phyloP scores from a whole-genome alignment of 176 grass and related monocot genomes.

The Aegilops sharonensis region DNA sequence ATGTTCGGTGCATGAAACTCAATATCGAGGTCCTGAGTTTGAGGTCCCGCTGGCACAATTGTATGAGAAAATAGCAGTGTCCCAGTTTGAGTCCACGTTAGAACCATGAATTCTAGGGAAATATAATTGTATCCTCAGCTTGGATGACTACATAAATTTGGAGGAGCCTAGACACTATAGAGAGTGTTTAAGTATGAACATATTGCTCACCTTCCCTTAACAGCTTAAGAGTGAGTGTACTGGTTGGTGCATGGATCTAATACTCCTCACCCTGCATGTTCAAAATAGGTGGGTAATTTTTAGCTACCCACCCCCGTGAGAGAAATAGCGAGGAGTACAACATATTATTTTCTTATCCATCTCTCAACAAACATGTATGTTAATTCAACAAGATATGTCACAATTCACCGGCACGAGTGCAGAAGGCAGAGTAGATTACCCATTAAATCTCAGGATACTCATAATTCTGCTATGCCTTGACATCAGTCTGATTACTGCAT shows the following conservation, averaged over 20 bases:
- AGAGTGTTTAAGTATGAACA: neutral
- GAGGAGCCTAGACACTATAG: neutral
- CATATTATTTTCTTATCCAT: neutral
- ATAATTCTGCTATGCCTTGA: constrained; percentile 30
- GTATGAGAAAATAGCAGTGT: neutral
- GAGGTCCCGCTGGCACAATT: neutral
- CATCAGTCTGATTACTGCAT: constrained; percentile 25
- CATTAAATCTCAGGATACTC: constrained; percentile 19
- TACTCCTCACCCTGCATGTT: neutral
- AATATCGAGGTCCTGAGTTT: neutral
- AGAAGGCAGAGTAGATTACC: neutral
- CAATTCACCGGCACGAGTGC: constrained; percentile 3
- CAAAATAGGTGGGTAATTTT: neutral
- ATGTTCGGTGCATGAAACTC: neutral
- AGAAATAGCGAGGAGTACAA: constrained; percentile 2
- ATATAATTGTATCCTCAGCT: neutral
- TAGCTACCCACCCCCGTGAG: neutral
- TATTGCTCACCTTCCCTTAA: neutral
- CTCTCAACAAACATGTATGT: neutral
- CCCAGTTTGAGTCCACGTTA: neutral
- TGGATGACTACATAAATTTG: neutral
- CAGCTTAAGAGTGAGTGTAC: neutral
- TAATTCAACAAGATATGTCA: constrained; percentile 29
- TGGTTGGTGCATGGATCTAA: constrained; percentile 11
- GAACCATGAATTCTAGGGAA: neutral